Conservation (phyloP, 2,329 filamentous ascomycete genomes). For the Tolypocladium sp. region DNA sequence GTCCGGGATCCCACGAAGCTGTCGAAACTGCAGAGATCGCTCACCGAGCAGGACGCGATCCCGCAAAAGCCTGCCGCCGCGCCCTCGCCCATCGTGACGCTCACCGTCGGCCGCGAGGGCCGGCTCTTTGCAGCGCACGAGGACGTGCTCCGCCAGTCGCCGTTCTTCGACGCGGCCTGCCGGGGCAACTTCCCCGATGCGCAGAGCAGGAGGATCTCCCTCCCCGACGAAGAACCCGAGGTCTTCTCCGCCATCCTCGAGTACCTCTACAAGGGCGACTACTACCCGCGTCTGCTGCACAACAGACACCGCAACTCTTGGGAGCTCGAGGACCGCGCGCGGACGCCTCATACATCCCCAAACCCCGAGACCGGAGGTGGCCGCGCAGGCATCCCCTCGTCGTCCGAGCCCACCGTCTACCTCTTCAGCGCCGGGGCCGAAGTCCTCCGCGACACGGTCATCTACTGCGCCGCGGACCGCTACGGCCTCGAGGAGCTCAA, state of each 20-base stretch:
- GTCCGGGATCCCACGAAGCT: constrained; percentile 68
- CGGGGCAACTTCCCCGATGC: constrained; percentile 64
- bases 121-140: constrained; percentile 93
- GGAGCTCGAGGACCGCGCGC: constrained; percentile 65
- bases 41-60: constrained; percentile 43
- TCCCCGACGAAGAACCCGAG: constrained; percentile 72
- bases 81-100: constrained; percentile 70
- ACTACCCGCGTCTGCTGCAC: constrained; percentile 81
- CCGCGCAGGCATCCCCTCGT: constrained; percentile 24
- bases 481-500: constrained; percentile 92
- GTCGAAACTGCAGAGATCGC: constrained; percentile 77
- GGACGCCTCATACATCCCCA: constrained; percentile 39
- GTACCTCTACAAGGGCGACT: constrained; percentile 95
- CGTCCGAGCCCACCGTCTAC: constrained; percentile 47
- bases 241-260: constrained; percentile 90
- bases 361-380: constrained; percentile 37
- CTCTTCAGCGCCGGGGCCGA: constrained; percentile 65
- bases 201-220: constrained; percentile 71
- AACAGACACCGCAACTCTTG: constrained; percentile 81
- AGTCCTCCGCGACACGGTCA: constrained; percentile 82
- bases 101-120: constrained; percentile 75
- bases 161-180: constrained; percentile 69
- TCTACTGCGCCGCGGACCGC: constrained; percentile 87
- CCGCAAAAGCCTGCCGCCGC: constrained; percentile 11
- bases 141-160: constrained; percentile 78